These are phyloP conservation scores for Penicillium coffeae DNA, from an alignment of 495 filamentous ascomycete species.

Conservation along the genomic window DNA sequence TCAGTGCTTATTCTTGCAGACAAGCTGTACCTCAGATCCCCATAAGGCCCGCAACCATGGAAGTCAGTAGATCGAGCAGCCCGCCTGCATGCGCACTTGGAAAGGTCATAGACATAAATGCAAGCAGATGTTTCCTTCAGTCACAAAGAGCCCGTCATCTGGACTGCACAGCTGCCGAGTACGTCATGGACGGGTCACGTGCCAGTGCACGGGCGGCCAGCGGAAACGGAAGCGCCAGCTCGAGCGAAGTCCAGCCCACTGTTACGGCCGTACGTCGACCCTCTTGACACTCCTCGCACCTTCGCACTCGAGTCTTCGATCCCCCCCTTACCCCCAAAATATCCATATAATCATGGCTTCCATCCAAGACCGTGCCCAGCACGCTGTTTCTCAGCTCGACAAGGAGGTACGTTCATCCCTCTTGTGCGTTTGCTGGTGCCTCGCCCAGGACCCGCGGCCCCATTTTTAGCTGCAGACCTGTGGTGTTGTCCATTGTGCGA, in stretches of 20 bases:
- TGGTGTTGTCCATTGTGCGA: conserved; percentile 9
- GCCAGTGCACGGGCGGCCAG: conserved; percentile 20
- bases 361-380: conserved; percentile 89
- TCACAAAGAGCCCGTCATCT: too few relatives aligned
- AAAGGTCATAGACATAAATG: too few relatives aligned
- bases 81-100: too few relatives aligned
- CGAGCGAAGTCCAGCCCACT: conserved; percentile 25
- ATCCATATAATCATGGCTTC: conserved; percentile 63
- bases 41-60: too few relatives aligned
- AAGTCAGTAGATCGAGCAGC: too few relatives aligned
- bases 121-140: too few relatives aligned
- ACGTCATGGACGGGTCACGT: conserved; percentile 30
- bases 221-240: conserved; percentile 20
- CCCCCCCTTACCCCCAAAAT: conserved; percentile 7
- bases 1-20: too few relatives aligned
- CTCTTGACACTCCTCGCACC: conserved; percentile 11
- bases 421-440: conserved; percentile 27
- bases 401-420: conserved; percentile 74
- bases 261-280: conserved; percentile 23
- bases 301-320: too few relatives aligned
- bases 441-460: conserved; percentile 18
- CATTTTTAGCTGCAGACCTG: conserved; percentile 14
- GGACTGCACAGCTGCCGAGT: conserved; percentile 2
- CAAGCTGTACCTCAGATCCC: too few relatives aligned
- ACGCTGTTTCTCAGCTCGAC: conserved; percentile 86